Conservation (phyloP, 2,329 filamentous ascomycete species). For the Pseudogymnoascus sp. region DNA sequence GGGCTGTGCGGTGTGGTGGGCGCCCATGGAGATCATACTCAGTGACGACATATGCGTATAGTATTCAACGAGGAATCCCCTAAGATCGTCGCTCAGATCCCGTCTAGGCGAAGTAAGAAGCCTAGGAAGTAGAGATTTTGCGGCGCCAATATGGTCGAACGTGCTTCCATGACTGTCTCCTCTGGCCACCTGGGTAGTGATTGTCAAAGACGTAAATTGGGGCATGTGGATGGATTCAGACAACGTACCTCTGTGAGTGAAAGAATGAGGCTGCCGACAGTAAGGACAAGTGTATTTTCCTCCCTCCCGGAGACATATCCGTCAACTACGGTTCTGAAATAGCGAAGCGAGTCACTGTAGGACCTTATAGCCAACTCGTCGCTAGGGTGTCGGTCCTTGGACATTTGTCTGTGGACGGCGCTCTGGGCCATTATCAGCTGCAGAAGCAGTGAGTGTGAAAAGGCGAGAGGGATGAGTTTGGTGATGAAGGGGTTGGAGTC, state of each 20-base stretch:
- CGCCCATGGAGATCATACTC: conserved; percentile 40
- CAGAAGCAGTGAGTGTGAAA: conserved; percentile 38
- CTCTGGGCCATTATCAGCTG: conserved; percentile 42
- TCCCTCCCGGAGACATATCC: conserved; percentile 31
- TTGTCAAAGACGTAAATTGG: conserved; percentile 10
- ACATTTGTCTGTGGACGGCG: conserved; percentile 32
- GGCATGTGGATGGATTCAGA: not conserved
- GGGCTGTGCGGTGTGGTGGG: conserved; percentile 25
- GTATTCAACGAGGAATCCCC: conserved; percentile 42
- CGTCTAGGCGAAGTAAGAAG: conserved; percentile 30
- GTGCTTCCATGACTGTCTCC: conserved; percentile 40
- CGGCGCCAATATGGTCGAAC: conserved; percentile 40
- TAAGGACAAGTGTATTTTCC: conserved; percentile 33
- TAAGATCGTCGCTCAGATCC: conserved; percentile 32
- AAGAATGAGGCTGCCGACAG: conserved; percentile 39
- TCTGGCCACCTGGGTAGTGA: conserved; percentile 30
- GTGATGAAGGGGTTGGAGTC: conserved; percentile 40
- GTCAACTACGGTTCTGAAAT: conserved; percentile 32
- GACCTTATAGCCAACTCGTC: conserved; percentile 32
- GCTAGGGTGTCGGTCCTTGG: conserved; percentile 22
- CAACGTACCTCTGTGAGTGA: conserved; percentile 39
- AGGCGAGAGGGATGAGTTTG: conserved; percentile 40
- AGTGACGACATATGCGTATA: conserved; percentile 41
- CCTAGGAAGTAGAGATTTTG: conserved; percentile 35
- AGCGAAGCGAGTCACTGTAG: conserved; percentile 32